These are phyloP conservation scores for Beauveria varroae DNA, from an alignment of 2,329 filamentous ascomycete genomes.

Conservation along the genomic window DNA sequence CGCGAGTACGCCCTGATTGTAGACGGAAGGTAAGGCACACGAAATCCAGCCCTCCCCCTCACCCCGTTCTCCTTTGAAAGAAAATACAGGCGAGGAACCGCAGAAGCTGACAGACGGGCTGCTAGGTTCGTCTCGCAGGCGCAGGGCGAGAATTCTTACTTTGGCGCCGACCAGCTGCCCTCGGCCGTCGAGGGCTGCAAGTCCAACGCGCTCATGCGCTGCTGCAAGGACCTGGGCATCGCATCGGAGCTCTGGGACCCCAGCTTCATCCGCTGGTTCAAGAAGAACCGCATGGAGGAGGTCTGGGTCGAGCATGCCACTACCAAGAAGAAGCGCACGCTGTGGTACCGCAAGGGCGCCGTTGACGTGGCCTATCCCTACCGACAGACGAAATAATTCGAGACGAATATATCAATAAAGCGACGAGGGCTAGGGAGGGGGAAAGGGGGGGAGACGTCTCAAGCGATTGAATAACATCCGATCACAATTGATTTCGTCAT, in stretches of 20 bases:
- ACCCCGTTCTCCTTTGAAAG: too few relatives aligned
- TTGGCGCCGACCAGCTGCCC: conserved; percentile 80
- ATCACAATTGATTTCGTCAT: too few relatives aligned
- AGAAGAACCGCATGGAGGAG: conserved; percentile 66
- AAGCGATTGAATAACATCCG: too few relatives aligned
- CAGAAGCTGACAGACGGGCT: too few relatives aligned
- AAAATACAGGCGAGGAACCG: too few relatives aligned
- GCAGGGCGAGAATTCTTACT: conserved; percentile 91
- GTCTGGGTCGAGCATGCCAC: conserved; percentile 81
- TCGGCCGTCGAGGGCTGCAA: conserved; percentile 96
- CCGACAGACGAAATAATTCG: conserved; percentile 27
- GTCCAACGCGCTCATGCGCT: conserved; percentile 94
- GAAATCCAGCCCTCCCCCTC: neutral
- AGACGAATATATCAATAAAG: neutral
- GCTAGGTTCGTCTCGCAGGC: conserved; percentile 81
- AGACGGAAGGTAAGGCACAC: conserved; percentile 65
- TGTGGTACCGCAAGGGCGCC: conserved; percentile 74
- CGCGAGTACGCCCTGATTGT: conserved; percentile 89
- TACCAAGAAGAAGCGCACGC: conserved; percentile 83
- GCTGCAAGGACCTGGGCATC: conserved; percentile 95
- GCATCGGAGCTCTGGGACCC: conserved; percentile 97
- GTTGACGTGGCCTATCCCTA: conserved; percentile 61
- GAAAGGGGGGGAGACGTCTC: neutral
- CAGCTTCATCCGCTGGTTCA: conserved; percentile 76
- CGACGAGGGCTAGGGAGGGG: neutral